phyloP scores from a whole-genome alignment of 1,284 basidiomycete species.

The Phaffia rhodozyma region DNA sequence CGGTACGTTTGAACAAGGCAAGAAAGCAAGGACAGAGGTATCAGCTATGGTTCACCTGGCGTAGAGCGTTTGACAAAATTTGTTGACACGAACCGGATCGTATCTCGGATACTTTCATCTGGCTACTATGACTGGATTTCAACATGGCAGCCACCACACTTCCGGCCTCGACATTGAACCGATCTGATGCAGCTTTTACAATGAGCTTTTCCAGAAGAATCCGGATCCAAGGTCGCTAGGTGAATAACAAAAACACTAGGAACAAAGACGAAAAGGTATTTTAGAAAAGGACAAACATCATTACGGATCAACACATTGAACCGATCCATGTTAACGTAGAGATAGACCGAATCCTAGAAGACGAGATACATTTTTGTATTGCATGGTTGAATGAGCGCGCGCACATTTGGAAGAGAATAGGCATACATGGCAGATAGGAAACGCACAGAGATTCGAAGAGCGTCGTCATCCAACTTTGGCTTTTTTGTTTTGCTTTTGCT shows the following conservation, averaged over 20 bases:
- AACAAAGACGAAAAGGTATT: neutral
- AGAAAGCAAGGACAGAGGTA: conserved; percentile 47
- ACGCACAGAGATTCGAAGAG: conserved; percentile 21
- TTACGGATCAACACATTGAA: conserved; percentile 84
- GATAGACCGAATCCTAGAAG: conserved; percentile 56
- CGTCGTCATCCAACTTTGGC: conserved; percentile 43
- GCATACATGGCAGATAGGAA: neutral
- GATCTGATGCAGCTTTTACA: conserved; percentile 56
- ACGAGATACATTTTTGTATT: conserved; percentile 12
- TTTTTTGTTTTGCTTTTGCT: conserved; percentile 19
- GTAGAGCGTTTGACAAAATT: neutral
- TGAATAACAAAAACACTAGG: neutral
- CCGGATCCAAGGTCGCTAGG: neutral
- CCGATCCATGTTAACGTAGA: conserved; percentile 75
- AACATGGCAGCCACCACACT: conserved; percentile 58
- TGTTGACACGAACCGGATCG: conserved; percentile 45
- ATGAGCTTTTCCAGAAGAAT: conserved; percentile 46
- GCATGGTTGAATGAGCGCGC: neutral
- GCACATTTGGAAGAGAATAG: neutral
- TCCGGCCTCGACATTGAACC: conserved; percentile 63
- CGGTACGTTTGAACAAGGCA: conserved; percentile 43
- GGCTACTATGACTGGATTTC: conserved; percentile 53
- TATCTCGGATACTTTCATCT: conserved; percentile 48
- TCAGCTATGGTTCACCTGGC: conserved; percentile 14
- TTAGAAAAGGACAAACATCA: conserved; percentile 42